Base-by-base conservation (phyloP, 2,329 filamentous ascomycete species). In the Phaeosphaeriaceae sp. region DNA sequence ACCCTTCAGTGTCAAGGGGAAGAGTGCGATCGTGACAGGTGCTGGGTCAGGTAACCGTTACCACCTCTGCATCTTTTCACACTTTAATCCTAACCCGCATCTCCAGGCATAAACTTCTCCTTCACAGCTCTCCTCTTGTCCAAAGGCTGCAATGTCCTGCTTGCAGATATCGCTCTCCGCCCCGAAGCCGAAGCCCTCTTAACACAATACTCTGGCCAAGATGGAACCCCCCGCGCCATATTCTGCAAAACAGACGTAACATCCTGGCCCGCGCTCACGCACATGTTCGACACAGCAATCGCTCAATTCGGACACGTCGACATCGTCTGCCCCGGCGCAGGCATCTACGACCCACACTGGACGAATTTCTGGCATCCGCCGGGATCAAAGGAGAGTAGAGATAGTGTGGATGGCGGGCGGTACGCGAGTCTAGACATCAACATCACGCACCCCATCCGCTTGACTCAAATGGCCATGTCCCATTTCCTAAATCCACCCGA, bases 321-420 rank as follows among this genome's bases (percentile, higher is more conserved):
- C 56, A 79, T 84, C 46, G 78, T 83, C 15, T 82, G 81, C 53
- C 82, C 82, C 0, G 81, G 82, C 19, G 82, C 82, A 2, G 82
- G 82, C 6, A 72, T 84, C 24, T 84, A 78, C 71, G 82, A 84
- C 54, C 81, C 81, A 0, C 72, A 79, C 54, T 82, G 77, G 69
- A 76, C 70, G 55, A 83, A 82, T 67, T 84, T 83, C 71, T 84
- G 81, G 81, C 74, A 81, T 55, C 81, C 81, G 0, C 82, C 82
- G 0, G 81, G 81, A 13, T 70, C 65, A 0, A 49, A 63, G 0
- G 64, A 63, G 28, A 74, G 75, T 1, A 78, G 69, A 55, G 81
- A 83, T 56, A 52, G 59, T 0, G 15, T 30, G 0, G 60, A 69
- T n/a, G 64, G 69, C 1, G 67, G 66, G 7, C 63, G 77, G 30